Percentiles rank a stretch among this genome's conserved stretches.
Evolutionary conservation across 2,329 filamentous ascomycete genomes (phyloP).

Genomic region (Alternaria consortialis): DNA sequence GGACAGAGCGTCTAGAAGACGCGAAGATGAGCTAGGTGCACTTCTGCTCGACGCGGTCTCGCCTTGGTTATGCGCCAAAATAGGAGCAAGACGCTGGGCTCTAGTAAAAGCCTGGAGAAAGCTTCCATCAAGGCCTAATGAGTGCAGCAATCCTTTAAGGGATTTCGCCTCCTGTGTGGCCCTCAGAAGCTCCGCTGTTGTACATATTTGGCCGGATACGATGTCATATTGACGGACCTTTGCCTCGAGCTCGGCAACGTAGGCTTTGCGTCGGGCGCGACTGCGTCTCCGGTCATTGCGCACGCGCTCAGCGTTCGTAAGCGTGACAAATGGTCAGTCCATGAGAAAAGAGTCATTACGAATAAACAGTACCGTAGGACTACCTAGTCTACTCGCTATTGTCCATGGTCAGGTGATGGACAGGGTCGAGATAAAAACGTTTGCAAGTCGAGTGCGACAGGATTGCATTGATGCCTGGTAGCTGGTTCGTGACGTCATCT

Average conservation of each 20-base stretch:
- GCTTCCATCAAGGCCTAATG: not conserved
- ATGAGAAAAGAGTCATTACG: too few species aligned
- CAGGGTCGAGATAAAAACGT: too few species aligned
- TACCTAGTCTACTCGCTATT: not conserved
- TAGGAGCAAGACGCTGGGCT: not conserved
- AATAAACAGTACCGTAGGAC: not conserved
- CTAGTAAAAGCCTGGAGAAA: not conserved
- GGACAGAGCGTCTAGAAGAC: too few species aligned
- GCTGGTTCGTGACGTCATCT: not conserved
- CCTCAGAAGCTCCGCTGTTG: not conserved
- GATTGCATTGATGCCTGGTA: too few species aligned
- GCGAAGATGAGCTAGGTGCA: too few species aligned
- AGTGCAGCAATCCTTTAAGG: not conserved
- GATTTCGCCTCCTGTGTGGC: not conserved
- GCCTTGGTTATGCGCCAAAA: too few species aligned
- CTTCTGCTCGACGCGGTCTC: too few species aligned
- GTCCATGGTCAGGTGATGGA: too few species aligned
- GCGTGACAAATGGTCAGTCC: not conserved
- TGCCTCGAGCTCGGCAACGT: not conserved
- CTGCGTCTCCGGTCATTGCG: not conserved
- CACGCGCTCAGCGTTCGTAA: not conserved
- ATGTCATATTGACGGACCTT: not conserved
- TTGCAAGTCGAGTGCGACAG: too few species aligned
- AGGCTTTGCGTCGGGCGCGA: not conserved
- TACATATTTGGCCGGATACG: not conserved